phyloP scores from a whole-genome alignment of 2,329 filamentous ascomycete species.

The Catunica adiposa region DNA sequence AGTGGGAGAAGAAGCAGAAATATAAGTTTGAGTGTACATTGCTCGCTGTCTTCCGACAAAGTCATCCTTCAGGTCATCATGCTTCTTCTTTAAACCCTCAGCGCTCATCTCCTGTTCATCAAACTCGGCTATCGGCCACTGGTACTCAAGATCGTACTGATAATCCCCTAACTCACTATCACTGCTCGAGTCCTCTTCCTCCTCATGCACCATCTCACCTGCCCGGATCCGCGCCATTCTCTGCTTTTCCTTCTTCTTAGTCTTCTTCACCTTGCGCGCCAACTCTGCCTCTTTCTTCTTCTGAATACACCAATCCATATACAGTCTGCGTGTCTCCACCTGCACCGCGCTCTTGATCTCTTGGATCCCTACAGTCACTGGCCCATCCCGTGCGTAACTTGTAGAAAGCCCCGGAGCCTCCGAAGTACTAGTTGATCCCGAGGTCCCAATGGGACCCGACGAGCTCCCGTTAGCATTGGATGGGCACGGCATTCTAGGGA shows the following conservation, averaged over 20 bases:
- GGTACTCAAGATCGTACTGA: constrained; percentile 5
- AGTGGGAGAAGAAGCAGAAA: not conserved
- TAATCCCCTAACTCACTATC: not conserved
- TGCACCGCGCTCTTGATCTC: constrained; percentile 6
- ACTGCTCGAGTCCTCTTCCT: not conserved
- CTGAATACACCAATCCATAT: constrained; percentile 10
- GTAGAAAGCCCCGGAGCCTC: not conserved
- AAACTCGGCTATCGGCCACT: constrained; percentile 9
- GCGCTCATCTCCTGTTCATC: constrained; percentile 6
- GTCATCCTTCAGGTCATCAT: not conserved
- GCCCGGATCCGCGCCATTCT: not conserved
- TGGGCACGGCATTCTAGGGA: not conserved
- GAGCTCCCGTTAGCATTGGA: too few relatives aligned
- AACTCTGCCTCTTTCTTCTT: constrained; percentile 7
- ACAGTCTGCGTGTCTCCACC: constrained; percentile 6
- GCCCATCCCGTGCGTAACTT: not conserved
- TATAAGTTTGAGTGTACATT: not conserved
- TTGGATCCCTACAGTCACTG: constrained; percentile 1
- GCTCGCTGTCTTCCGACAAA: not conserved
- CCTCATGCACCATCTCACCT: not conserved
- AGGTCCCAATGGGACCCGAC: too few relatives aligned
- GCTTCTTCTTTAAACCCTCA: not conserved
- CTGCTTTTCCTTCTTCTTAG: constrained; percentile 1
- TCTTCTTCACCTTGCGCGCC: constrained; percentile 3
- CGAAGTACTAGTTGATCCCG: not conserved